Conservation (phyloP, 148 eudicot species). For the Polygonum aviculare region DNA sequence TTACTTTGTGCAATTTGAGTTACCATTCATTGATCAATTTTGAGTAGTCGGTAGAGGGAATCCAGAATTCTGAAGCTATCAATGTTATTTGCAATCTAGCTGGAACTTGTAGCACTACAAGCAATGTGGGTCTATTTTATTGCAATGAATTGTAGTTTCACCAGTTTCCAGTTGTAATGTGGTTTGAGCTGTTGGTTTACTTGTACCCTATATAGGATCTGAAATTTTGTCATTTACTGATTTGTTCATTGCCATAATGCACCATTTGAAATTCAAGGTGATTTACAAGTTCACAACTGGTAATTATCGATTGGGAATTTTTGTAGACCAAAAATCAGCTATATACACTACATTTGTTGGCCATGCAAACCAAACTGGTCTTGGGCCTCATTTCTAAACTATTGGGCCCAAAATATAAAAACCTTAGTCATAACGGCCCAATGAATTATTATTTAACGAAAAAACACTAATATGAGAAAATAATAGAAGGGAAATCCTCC, state of each 20-base stretch:
- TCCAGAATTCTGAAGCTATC: neutral
- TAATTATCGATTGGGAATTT: too few relatives aligned
- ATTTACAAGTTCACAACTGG: too few relatives aligned
- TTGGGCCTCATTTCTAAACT: too few relatives aligned
- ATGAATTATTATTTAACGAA: neutral
- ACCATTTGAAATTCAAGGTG: too few relatives aligned
- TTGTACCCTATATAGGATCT: too few relatives aligned
- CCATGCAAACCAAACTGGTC: too few relatives aligned
- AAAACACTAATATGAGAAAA: neutral
- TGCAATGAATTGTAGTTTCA: neutral
- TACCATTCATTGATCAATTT: neutral
- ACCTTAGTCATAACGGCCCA: neutral
- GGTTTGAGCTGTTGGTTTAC: neutral
- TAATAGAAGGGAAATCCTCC: neutral
- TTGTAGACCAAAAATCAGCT: too few relatives aligned
- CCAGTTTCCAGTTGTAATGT: neutral
- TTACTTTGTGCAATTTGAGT: neutral
- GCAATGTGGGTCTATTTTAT: neutral
- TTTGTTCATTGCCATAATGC: neutral
- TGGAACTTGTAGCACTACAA: neutral
- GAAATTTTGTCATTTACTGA: too few relatives aligned
- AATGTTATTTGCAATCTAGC: neutral
- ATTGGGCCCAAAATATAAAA: neutral
- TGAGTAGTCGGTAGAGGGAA: neutral
- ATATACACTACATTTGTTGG: too few relatives aligned